These are phyloP conservation scores for Candida gigantensis DNA, from an alignment of 1,139 yeast species.

Conservation along the genomic window DNA sequence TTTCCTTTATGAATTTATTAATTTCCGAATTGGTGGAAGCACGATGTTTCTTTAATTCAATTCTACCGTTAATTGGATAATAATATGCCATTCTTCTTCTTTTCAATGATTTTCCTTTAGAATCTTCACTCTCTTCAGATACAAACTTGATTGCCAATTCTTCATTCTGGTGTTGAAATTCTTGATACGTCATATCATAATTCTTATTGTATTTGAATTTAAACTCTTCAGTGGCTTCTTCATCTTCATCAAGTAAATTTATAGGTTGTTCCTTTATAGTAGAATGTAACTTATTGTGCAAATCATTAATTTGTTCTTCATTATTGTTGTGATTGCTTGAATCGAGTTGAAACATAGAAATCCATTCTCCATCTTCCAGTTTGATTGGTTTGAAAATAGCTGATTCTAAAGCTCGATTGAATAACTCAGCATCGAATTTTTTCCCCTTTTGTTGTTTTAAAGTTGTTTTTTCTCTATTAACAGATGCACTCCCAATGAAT, in stretches of 20 bases:
- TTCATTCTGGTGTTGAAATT: slow-evolving; percentile 45
- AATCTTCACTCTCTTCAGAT: slow-evolving; percentile 53
- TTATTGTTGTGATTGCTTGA: slow-evolving; percentile 13
- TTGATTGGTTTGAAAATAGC: slow-evolving; percentile 77
- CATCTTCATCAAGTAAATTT: slow-evolving; percentile 41
- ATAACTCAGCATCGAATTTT: slow-evolving; percentile 39
- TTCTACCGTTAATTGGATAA: slow-evolving; percentile 75
- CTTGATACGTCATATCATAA: slow-evolving; percentile 71
- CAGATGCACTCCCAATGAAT: slow-evolving; percentile 78
- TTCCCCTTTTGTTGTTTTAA: slow-evolving; percentile 40
- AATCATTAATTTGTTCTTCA: slow-evolving; percentile 27
- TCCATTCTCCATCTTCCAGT: slow-evolving; percentile 78
- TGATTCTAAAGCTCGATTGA: slow-evolving; percentile 51
- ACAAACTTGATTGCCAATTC: slow-evolving; percentile 47
- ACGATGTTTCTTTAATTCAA: slow-evolving; percentile 83
- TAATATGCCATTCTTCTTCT: slow-evolving; percentile 67
- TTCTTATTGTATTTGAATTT: slow-evolving; percentile 71
- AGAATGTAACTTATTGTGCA: slow-evolving; percentile 51
- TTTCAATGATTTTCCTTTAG: slow-evolving; percentile 18
- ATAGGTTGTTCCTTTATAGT: slow-evolving; percentile 51
- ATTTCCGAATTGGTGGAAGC: slow-evolving; percentile 49
- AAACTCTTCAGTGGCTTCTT: slow-evolving; percentile 39
- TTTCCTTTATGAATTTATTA: slow-evolving; percentile 51
- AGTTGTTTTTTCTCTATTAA: slow-evolving; percentile 38
- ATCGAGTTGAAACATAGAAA: slow-evolving; percentile 60